A percentile compares a stretch with the other conserved stretches of the same genome.
Conservation (phyloP, 768 basidiomycete species). For the Saitozyma sp. region DNA sequence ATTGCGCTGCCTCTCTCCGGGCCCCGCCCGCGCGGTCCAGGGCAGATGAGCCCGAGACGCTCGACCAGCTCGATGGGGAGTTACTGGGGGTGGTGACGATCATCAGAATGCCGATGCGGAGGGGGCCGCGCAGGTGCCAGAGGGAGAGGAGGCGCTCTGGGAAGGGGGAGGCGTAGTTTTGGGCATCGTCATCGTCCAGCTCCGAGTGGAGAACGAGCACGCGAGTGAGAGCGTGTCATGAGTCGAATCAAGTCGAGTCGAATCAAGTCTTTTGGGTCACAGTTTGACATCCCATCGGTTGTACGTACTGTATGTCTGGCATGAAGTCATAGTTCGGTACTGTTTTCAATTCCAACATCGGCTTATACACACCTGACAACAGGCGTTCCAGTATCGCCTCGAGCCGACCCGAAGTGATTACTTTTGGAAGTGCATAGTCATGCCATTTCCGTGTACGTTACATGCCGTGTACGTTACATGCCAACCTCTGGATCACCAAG, state of each 20-base stretch:
- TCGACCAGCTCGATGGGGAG: conserved; percentile 28
- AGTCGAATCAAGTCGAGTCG: too few relatives aligned
- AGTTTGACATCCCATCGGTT: too few relatives aligned
- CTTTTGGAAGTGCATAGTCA: too few relatives aligned
- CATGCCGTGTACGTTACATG: too few relatives aligned
- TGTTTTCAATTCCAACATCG: too few relatives aligned
- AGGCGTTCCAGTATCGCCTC: too few relatives aligned
- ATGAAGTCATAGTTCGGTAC: too few relatives aligned
- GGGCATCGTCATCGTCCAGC: conserved; percentile 24
- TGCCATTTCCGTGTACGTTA: not conserved
- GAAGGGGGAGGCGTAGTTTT: conserved; percentile 40
- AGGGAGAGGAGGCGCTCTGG: conserved; percentile 24
- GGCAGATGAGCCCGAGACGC: conserved; percentile 4
- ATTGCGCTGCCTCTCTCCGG: conserved; percentile 26
- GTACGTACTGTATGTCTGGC: too few relatives aligned
- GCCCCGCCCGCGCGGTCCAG: conserved; percentile 25
- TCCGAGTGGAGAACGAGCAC: not conserved
- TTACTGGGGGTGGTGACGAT: conserved; percentile 31
- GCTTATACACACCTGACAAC: too few relatives aligned
- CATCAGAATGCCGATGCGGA: conserved; percentile 34
- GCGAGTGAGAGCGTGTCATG: too few relatives aligned
- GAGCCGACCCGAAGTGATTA: too few relatives aligned
- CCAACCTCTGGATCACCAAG: conserved; percentile 22
- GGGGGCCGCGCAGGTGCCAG: conserved; percentile 12
- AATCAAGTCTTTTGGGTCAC: too few relatives aligned